Conservation (phyloP, 352 stramenopile genomes). For the Blastocystis sp. region DNA sequence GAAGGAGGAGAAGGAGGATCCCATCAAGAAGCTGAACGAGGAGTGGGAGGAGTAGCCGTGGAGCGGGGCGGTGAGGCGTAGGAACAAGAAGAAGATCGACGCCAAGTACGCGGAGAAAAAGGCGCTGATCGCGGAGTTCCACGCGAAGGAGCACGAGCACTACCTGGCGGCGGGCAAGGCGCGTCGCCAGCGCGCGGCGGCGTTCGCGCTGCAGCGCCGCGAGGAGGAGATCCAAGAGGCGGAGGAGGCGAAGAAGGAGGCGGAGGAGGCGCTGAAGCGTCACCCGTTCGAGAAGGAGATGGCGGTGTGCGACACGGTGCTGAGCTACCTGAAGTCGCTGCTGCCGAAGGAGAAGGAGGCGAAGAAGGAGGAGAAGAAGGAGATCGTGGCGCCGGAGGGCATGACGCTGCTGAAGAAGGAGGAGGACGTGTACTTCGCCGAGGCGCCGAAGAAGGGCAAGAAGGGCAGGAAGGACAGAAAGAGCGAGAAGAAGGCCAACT, state of each 20-base stretch:
- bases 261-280: constrained; percentile 49
- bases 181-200: neutral
- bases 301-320: constrained; percentile 34
- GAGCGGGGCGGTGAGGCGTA: too few relatives aligned
- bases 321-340: constrained; percentile 58
- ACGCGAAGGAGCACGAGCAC: constrained; percentile 22
- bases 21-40: constrained; percentile 56
- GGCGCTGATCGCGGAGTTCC: neutral
- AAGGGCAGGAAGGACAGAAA: constrained; percentile 33
- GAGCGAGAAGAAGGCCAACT: constrained; percentile 19
- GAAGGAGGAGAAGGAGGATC: constrained; percentile 45
- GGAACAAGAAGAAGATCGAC: constrained; percentile 15
- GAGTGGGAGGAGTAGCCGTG: constrained; percentile 18
- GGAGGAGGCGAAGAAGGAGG: constrained; percentile 42
- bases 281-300: constrained; percentile 67
- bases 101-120: constrained; percentile 28
- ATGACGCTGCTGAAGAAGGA: constrained; percentile 65
- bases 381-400: constrained; percentile 38
- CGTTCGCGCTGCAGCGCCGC: neutral
- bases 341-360: constrained; percentile 32
- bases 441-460: constrained; percentile 15
- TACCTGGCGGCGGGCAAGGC: neutral
- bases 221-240: constrained; percentile 4
- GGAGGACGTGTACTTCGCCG: constrained; percentile 46
- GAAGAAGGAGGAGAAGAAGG: neutral